A percentile compares a stretch with the other conserved stretches of the same genome.
Conservation (phyloP, 2,329 filamentous ascomycete species). For the Penicillium capsulatum region DNA sequence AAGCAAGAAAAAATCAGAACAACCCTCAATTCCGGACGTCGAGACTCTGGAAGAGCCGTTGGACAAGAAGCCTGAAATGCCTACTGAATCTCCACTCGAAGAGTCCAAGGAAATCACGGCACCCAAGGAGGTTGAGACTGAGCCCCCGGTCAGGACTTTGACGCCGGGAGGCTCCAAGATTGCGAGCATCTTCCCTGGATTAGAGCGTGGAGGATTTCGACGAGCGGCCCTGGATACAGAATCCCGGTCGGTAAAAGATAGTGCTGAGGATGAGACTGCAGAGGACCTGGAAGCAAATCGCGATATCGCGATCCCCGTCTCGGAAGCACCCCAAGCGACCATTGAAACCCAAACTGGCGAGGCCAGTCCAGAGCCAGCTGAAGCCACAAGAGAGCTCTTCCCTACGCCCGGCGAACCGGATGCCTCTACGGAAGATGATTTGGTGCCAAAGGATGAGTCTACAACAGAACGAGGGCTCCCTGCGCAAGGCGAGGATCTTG, state of each 20-base stretch:
- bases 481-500: slow-evolving; percentile 24
- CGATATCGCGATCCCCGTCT: slow-evolving; percentile 45
- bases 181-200: slow-evolving; percentile 33
- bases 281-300: slow-evolving; percentile 34
- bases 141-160: slow-evolving; percentile 16
- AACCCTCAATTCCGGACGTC: slow-evolving; percentile 11
- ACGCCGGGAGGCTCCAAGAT: slow-evolving; percentile 28
- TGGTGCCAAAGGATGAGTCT: slow-evolving; percentile 6
- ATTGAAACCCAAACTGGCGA: slow-evolving; percentile 39
- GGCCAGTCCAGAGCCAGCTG: slow-evolving; percentile 18
- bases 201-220: slow-evolving; percentile 34
- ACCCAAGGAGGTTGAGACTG: slow-evolving; percentile 20
- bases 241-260: slow-evolving; percentile 33
- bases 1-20: slow-evolving; percentile 28
- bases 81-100: slow-evolving; percentile 4
- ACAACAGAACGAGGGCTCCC: slow-evolving; percentile 12
- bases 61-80: slow-evolving; percentile 10
- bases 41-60: slow-evolving; percentile 7
- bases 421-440: slow-evolving; percentile 1
- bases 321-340: slow-evolving; percentile 41
- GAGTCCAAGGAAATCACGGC: slow-evolving; percentile 6
- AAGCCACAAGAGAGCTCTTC: slow-evolving; percentile 8
- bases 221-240: slow-evolving; percentile 21
- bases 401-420: slow-evolving; percentile 8
- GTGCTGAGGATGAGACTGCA: slow-evolving; percentile 39